A percentile compares a stretch with the other conserved stretches of the same genome.
Evolutionary conservation across 306 rosid species (phyloP).

Genomic region (Hippophae gyantsensis): DNA sequence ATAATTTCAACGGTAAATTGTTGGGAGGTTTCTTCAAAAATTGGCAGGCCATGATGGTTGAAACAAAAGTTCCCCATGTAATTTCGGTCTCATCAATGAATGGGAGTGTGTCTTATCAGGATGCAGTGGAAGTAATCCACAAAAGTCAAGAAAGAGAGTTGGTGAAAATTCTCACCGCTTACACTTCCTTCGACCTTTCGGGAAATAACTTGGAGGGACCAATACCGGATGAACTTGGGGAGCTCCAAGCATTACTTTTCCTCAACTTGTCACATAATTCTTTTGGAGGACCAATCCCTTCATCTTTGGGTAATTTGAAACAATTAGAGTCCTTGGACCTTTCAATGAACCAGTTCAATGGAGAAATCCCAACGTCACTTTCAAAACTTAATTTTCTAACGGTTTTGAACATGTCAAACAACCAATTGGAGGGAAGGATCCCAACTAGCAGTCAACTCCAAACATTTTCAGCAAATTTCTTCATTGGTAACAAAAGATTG

Average conservation of each 20-base stretch:
- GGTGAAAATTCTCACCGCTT: not conserved
- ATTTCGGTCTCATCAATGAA: not conserved
- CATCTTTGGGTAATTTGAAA: not conserved
- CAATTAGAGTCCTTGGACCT: conserved; percentile 6
- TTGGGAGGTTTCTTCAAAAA: not conserved
- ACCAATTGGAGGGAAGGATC: conserved; percentile 3
- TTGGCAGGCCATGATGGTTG: conserved; percentile 9
- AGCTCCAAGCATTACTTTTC: not conserved
- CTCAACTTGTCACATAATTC: conserved; percentile 8
- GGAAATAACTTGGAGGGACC: conserved; percentile 2
- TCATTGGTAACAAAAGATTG: not conserved
- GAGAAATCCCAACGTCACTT: conserved; percentile 1
- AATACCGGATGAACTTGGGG: conserved; percentile 5
- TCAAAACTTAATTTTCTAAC: not conserved
- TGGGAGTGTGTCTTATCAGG: not conserved
- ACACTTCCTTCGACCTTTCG: conserved; percentile 1
- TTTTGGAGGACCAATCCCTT: not conserved
- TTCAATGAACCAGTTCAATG: not conserved
- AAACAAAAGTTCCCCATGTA: not conserved
- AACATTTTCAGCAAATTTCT: conserved; percentile 1
- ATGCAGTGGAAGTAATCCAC: not conserved
- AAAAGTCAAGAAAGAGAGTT: not conserved
- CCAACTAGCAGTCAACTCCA: not conserved
- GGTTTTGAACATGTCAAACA: not conserved
- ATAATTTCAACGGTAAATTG: conserved; percentile 4